Conservation (phyloP, 768 basidiomycete species). For the Mycena vulgaris region DNA sequence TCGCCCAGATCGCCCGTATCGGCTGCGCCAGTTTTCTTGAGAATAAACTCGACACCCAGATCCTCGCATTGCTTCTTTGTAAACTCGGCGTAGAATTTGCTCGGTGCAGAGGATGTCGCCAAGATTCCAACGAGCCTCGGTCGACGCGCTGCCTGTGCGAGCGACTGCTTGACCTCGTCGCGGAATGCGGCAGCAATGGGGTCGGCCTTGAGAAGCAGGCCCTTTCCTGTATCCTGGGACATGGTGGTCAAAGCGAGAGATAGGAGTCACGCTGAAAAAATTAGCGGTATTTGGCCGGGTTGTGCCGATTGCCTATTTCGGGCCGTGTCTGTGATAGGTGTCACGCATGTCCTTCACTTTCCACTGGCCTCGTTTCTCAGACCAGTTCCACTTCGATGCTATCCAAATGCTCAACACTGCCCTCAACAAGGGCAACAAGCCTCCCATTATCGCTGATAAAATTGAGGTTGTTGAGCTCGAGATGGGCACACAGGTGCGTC, state of each 20-base stretch:
- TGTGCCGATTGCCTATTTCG: neutral
- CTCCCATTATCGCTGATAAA: conserved; percentile 96
- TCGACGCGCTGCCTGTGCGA: conserved; percentile 53
- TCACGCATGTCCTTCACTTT: conserved; percentile 97
- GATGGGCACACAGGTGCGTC: conserved; percentile 94
- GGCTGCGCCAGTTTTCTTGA: conserved; percentile 80
- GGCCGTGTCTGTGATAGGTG: no score
- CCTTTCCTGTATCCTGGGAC: conserved; percentile 62
- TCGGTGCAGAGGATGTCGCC: conserved; percentile 86
- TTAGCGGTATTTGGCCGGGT: neutral
- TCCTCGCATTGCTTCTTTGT: conserved; percentile 92
- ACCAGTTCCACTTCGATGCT: conserved; percentile 96
- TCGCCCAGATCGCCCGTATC: conserved; percentile 70
- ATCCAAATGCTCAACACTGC: conserved; percentile 97
- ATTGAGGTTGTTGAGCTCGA: conserved; percentile 99
- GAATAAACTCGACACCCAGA: conserved; percentile 89
- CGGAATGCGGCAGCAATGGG: conserved; percentile 80
- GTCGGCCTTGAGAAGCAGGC: conserved; percentile 86
- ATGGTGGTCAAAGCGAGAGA: conserved; percentile 28
- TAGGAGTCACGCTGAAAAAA: conserved; percentile 18
- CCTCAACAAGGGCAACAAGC: conserved; percentile 97
- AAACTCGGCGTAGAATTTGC: conserved; percentile 89
- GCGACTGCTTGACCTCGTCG: conserved; percentile 72
- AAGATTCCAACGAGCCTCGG: conserved; percentile 94
- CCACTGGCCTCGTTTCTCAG: conserved; percentile 97